Evolutionary conservation across 2,329 filamentous ascomycete genomes (phyloP).

Genomic region (Huntiella abstrusa): DNA sequence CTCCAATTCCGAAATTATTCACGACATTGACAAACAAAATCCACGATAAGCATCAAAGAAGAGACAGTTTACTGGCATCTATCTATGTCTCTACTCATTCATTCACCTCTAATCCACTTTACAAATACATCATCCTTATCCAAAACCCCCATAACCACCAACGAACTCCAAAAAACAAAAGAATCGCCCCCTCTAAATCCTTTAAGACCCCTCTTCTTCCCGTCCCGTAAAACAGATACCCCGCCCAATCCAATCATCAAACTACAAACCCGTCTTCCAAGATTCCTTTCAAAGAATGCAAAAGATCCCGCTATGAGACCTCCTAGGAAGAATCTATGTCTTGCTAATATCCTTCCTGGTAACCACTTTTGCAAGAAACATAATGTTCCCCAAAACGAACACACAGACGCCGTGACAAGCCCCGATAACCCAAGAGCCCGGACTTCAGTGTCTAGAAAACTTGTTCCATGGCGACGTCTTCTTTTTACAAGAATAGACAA

Average conservation of each 20-base stretch:
- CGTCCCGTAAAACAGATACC: constrained; percentile 13
- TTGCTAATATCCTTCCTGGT: constrained; percentile 55
- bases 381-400: constrained; percentile 71
- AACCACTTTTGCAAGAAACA: constrained; percentile 74
- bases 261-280: constrained; percentile 29
- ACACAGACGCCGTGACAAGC: constrained; percentile 62
- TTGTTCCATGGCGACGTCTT: too few species aligned
- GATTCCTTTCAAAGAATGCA: constrained; percentile 53
- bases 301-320: constrained; percentile 74
- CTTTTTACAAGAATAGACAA: constrained; percentile 43
- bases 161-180: constrained; percentile 58
- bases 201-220: constrained; percentile 75
- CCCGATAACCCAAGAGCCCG: constrained; percentile 55
- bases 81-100: too few species aligned
- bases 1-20: too few species aligned
- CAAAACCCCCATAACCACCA: constrained; percentile 52
- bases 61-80: too few species aligned
- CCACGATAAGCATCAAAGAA: too few species aligned
- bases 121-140: constrained; percentile 47
- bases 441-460: constrained; percentile 16
- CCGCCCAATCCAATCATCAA: too few species aligned
- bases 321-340: constrained; percentile 75
- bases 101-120: too few species aligned
- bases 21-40: too few species aligned
- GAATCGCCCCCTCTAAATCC: constrained; percentile 70